These are phyloP conservation scores for Stephania yunnanensis DNA, from an alignment of 164 flowering plant species.

Conservation along the genomic window DNA sequence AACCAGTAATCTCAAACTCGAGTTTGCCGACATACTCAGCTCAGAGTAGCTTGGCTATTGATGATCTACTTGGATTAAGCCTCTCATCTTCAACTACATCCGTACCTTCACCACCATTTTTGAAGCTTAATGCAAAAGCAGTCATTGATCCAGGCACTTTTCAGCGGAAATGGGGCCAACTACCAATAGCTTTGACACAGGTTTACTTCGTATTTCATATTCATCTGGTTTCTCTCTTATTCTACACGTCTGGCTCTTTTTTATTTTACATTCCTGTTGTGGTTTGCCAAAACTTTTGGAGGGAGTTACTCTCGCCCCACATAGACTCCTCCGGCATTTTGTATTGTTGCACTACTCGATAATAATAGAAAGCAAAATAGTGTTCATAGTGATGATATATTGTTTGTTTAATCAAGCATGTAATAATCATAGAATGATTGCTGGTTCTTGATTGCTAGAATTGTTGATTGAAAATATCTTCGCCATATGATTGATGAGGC, in stretches of 20 bases:
- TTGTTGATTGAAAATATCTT: neutral
- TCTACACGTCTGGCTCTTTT: neutral
- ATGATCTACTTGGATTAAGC: conserved; percentile 69
- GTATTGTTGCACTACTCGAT: neutral
- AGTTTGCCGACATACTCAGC: conserved; percentile 25
- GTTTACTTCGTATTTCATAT: conserved; percentile 25
- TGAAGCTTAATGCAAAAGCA: conserved; percentile 77
- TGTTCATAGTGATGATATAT: neutral
- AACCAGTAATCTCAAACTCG: conserved; percentile 33
- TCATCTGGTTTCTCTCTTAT: neutral
- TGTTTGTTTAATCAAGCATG: neutral
- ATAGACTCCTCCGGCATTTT: neutral
- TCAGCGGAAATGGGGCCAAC: conserved; percentile 95
- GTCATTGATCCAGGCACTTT: conserved; percentile 72
- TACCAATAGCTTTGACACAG: conserved; percentile 67
- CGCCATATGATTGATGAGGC: neutral
- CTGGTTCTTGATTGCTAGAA: neutral
- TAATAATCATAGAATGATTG: neutral
- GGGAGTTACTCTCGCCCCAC: neutral
- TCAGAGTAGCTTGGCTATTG: conserved; percentile 50
- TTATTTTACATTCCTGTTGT: neutral
- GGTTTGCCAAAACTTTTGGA: neutral
- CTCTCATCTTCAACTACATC: conserved; percentile 25
- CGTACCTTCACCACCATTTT: conserved; percentile 40
- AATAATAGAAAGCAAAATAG: neutral